A percentile compares a stretch with the other conserved stretches of the same genome.
phyloP scores from a whole-genome alignment of 495 filamentous ascomycete genomes.

The Pseudevernia furfuracea region DNA sequence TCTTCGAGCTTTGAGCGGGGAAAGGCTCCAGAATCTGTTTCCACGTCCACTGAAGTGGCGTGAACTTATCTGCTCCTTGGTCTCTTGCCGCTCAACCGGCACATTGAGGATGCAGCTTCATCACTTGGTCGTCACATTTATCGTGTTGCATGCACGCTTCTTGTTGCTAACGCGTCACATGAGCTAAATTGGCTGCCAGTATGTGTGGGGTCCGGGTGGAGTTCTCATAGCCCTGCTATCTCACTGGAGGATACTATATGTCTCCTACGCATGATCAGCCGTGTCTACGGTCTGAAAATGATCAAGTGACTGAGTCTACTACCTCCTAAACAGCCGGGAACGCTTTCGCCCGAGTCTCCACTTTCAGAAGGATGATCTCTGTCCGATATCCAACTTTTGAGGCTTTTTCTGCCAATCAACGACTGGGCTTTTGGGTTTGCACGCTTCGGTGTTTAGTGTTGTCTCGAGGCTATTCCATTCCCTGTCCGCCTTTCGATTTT shows the following conservation, averaged over 20 bases:
- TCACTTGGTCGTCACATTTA: conserved; percentile 16
- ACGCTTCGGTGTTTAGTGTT: conserved; percentile 8
- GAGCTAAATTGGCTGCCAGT: conserved; percentile 17
- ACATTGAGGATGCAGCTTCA: conserved; percentile 16
- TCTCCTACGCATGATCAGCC: conserved; percentile 13
- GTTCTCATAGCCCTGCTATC: conserved; percentile 3
- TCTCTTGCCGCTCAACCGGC: conserved; percentile 5
- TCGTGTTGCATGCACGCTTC: conserved; percentile 13
- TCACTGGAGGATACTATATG: conserved; percentile 17
- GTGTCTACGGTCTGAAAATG: conserved; percentile 10
- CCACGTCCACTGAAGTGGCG: conserved; percentile 18
- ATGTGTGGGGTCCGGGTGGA: conserved; percentile 9
- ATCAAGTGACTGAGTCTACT: conserved; percentile 22
- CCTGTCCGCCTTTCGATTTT: conserved; percentile 14
- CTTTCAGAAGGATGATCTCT: conserved; percentile 4
- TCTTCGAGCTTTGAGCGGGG: not conserved
- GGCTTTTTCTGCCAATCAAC: conserved; percentile 8
- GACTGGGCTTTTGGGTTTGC: not conserved
- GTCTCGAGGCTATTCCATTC: conserved; percentile 13
- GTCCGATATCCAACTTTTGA: conserved; percentile 1
- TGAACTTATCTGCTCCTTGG: conserved; percentile 20
- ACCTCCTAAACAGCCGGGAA: conserved; percentile 1
- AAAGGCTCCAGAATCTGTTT: conserved; percentile 1
- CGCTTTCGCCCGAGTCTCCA: conserved; percentile 11
- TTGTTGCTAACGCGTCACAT: conserved; percentile 22